Evolutionary conservation across 2,329 filamentous ascomycete genomes (phyloP), one percentile per base, ranked within the genome.

Genomic region (Cladophialophora psammophila): DNA sequence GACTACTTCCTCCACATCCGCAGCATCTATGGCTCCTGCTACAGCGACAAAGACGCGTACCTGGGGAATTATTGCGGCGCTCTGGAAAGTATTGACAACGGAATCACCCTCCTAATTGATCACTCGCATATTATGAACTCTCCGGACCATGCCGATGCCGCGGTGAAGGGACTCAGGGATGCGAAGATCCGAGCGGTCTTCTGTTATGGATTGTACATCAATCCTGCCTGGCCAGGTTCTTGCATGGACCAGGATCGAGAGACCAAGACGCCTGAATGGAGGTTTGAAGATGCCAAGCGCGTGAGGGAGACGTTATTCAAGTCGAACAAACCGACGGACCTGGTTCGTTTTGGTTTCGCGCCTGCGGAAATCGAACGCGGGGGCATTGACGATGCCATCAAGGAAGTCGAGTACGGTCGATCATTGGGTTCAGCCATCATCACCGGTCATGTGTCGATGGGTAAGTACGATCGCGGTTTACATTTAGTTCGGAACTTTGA

Each of bases 1-100:
- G 76, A 82, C 31, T 84, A 83, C 32, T 42, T 72, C 54, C 45
- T 73, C 67, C 69, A 26, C 38, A 20, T 67, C 7, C 54, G 65
- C 31, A 48, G 34, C 34, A 56, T 64, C 34, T 67, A 67, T 18
- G 62, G 65, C 26, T 38, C 61, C 31, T 64, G 34, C 35, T 64
- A 67, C 32, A 20, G 10, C n/a, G 50, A 56, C 10, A n/a, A 50
- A 18, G 53, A 66, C 35, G 59, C 64, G 9, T 66, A 63, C 34
- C 35, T 66, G 40, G 60, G 60, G 13, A 63, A 66, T 34, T 60
- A 58, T 32, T 66, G 59, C 48, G 64, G 64, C 31, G 64, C 64
- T 26, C 42, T 66, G 40, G 64, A 60, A n/a, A 50, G 48, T 34
- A 63, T 66, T n/a, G 60, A 63, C 60, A 63, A 54, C 31, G 64